Percentiles rank a stretch among this genome's conserved stretches.
Conservation (phyloP, 2,329 filamentous ascomycete species). For the Epichloe amarillans region DNA sequence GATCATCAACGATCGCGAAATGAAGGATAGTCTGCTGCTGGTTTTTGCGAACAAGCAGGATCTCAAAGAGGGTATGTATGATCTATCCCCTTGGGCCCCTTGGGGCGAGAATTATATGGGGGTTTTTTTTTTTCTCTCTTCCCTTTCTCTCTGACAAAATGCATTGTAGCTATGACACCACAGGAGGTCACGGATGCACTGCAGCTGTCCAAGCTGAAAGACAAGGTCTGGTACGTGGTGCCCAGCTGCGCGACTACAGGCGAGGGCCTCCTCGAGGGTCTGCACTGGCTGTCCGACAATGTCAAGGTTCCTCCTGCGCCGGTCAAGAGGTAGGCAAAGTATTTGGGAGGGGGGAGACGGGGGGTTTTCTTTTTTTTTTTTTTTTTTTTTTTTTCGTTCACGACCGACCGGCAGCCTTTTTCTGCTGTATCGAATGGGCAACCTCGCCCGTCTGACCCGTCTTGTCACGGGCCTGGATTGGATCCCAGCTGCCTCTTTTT, state of each 20-base stretch:
- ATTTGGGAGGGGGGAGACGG: too few relatives aligned
- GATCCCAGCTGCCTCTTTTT: too few relatives aligned
- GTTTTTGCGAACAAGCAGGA: conserved; percentile 99
- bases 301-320: conserved; percentile 52
- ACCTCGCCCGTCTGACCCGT: too few relatives aligned
- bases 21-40: conserved; percentile 85
- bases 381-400: not conserved
- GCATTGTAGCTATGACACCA: conserved; percentile 54
- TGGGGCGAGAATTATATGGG: too few relatives aligned
- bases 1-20: conserved; percentile 95
- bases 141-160: too few relatives aligned
- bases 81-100: too few relatives aligned
- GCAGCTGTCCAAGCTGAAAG: conserved; percentile 63
- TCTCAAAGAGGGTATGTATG: conserved; percentile 55
- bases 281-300: conserved; percentile 76
- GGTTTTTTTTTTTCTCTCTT: too few relatives aligned
- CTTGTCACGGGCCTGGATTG: too few relatives aligned
- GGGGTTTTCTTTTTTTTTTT: not conserved
- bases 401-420: too few relatives aligned
- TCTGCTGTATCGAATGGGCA: too few relatives aligned
- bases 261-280: conserved; percentile 67
- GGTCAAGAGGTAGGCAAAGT: conserved; percentile 33
- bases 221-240: conserved; percentile 76
- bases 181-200: conserved; percentile 69
- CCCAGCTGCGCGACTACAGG: conserved; percentile 72